These are phyloP conservation scores for Panicum virgatum DNA, from an alignment of 202 grass and related monocot species.

Conservation along the genomic window DNA sequence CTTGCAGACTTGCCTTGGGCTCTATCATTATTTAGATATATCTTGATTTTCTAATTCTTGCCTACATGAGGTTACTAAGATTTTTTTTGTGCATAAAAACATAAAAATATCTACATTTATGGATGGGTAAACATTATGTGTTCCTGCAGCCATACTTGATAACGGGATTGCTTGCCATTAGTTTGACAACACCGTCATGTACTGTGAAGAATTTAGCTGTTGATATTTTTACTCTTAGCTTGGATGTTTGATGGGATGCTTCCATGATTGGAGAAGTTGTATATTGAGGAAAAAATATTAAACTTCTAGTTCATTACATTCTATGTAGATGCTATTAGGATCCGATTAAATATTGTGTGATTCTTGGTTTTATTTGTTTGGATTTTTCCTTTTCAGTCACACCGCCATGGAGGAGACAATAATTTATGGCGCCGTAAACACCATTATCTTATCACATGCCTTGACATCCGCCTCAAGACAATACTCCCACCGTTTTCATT, in stretches of 20 bases:
- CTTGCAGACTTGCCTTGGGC: background rate
- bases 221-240: background rate
- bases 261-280: conserved; percentile 22
- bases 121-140: background rate
- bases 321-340: background rate
- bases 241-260: background rate
- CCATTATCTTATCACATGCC: background rate
- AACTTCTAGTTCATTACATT: background rate
- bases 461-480: background rate
- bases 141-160: background rate
- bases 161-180: background rate
- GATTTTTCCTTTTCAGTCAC: background rate
- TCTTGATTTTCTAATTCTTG: background rate
- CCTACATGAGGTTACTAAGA: background rate
- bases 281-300: background rate
- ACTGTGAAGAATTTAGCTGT: background rate
- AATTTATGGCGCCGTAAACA: background rate
- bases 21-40: conserved; percentile 9
- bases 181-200: accelerated
- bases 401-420: accelerated
- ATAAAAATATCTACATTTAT: background rate
- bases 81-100: background rate
- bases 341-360: background rate
- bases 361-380: background rate
- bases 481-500: no score